Base-by-base conservation (phyloP, 2,329 filamentous ascomycete genomes). In the Colletotrichum sp. region DNA sequence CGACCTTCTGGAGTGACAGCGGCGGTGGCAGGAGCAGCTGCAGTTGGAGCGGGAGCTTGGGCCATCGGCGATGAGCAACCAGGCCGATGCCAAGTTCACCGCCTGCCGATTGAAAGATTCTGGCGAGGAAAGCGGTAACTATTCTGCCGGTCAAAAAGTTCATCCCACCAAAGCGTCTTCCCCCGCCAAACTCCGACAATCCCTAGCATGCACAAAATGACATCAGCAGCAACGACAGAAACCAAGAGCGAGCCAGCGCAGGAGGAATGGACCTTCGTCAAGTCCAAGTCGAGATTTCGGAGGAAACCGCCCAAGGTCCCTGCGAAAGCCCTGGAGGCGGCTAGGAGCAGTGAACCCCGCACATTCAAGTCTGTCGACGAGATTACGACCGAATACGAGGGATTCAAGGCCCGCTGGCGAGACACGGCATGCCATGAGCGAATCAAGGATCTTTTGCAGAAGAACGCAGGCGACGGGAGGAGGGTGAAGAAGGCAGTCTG, bases 401-500 rank as follows among this genome's bases (percentile, higher is more conserved):
- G 68, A 7, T 70, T 83, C 60, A 79, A 80, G 21, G 12, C 77
- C 32, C 78, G 80, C n/a, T 85, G 82, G 81, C 79, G 80, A 43
- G 63, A 78, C 2, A 81, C 80, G 1, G 36, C 78, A 0, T 79
- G 78, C 26, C 84, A 82, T 77, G 65, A 72, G 2, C 77, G 77
- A 8, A 81, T 91, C 5, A 78, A 80, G 7, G 78, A 80, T 1
- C 78, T 87, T 5, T 67, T 90, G 6, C 70, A 78, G 1, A 72
- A 76, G 1, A 81, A 83, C 8, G 78, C 77, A 18, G 5, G 48
- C 71, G 3, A 59, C 30, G 16, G 77, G 78, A 48, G 78, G 72
- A n/a, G 24, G 26, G 80, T 88, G 43, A 82, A 80, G 3, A 83
- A 81, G 18, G 91, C 90, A 2, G 79, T 92, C 7, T 92, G 90